A percentile compares a stretch with the other conserved stretches of the same genome.
Conservation (phyloP, 306 rosid species). For the Castanopsis chinensis region DNA sequence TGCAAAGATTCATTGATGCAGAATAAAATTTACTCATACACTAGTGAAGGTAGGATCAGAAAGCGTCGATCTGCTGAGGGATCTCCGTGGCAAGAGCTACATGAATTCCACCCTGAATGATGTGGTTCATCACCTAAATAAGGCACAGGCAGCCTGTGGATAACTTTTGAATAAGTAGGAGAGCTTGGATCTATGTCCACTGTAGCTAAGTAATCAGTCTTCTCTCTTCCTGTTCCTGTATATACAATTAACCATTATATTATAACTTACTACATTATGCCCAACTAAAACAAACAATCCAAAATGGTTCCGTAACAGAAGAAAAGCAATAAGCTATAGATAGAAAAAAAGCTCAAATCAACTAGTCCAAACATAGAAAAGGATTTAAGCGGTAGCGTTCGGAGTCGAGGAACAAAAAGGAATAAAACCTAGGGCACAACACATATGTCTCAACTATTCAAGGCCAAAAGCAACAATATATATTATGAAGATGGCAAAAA, state of each 20-base stretch:
- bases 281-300: not conserved
- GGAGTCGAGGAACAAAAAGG: not conserved
- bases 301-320: not conserved
- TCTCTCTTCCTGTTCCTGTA: conserved; percentile 82
- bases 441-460: no score
- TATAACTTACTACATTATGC: not conserved
- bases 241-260: not conserved
- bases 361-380: not conserved
- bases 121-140: conserved; percentile 82
- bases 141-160: conserved; percentile 66
- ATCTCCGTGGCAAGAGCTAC: conserved; percentile 97
- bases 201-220: conserved; percentile 92
- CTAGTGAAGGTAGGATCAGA: conserved; percentile 63
- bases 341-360: not conserved
- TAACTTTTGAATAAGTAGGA: conserved; percentile 78
- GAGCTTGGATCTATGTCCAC: conserved; percentile 87
- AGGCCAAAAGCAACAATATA: not conserved
- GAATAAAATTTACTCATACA: conserved; percentile 40
- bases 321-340: not conserved
- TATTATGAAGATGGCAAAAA: not conserved
- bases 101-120: conserved; percentile 91
- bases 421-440: no score
- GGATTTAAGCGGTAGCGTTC: not conserved
- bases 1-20: not conserved
- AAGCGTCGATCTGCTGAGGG: conserved; percentile 62